These are phyloP conservation scores for Nicotiana tabacum DNA, from an alignment of 257 asterid species.

Conservation along the genomic window DNA sequence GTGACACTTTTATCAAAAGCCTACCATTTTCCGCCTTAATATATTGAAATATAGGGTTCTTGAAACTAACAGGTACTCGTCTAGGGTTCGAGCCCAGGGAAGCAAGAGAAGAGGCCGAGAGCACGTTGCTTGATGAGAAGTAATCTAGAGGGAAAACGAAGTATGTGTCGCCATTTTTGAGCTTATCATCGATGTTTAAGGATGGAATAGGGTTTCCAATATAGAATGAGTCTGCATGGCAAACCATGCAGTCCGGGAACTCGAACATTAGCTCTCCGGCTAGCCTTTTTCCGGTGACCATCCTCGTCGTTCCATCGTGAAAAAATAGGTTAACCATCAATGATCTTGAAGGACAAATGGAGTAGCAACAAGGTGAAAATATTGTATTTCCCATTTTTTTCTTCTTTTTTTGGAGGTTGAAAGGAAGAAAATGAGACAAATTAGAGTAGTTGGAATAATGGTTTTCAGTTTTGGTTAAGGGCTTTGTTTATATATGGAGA, in stretches of 20 bases:
- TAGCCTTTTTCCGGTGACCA: slow-evolving; percentile 34
- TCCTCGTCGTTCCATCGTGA: slow-evolving; percentile 42
- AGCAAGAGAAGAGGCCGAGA: slow-evolving; percentile 46
- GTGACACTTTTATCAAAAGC: slow-evolving; percentile 55
- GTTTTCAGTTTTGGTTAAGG: background rate
- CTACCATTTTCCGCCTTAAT: slow-evolving; percentile 53
- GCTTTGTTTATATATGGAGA: too few species aligned
- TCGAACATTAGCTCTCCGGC: slow-evolving; percentile 82
- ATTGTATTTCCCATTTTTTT: background rate
- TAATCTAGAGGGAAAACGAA: slow-evolving; percentile 65
- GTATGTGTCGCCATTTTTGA: slow-evolving; percentile 46
- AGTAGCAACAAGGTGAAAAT: background rate
- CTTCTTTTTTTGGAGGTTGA: background rate
- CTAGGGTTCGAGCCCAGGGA: slow-evolving; percentile 21
- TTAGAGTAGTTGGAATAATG: slow-evolving; percentile 3
- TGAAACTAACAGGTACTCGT: slow-evolving; percentile 19
- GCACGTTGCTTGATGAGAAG: slow-evolving; percentile 25
- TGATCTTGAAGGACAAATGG: background rate
- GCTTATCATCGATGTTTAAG: slow-evolving; percentile 46
- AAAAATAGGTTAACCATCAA: slow-evolving; percentile 38
- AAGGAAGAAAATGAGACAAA: background rate
- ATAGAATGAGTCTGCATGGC: slow-evolving; percentile 77
- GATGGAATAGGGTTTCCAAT: slow-evolving; percentile 66
- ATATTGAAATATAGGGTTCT: slow-evolving; percentile 51
- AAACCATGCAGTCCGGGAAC: slow-evolving; percentile 61